Conservation (phyloP, 306 rosid species). For the Vachellia collinsii region DNA sequence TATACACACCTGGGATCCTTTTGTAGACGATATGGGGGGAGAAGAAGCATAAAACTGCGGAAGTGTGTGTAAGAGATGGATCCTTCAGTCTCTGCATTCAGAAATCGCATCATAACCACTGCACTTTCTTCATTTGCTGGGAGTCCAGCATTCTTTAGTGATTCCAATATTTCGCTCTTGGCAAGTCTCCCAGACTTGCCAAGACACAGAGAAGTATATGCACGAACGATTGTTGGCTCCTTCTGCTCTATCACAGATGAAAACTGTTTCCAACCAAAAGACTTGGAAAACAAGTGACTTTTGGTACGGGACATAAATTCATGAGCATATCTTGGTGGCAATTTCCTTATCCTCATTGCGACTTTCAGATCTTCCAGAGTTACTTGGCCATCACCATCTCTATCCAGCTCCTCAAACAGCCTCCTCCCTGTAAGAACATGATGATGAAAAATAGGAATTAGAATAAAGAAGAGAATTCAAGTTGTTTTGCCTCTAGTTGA, state of each 20-base stretch:
- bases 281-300: conserved; percentile 92
- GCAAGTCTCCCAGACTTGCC: conserved; percentile 90
- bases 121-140: conserved; percentile 96
- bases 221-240: conserved; percentile 97
- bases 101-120: conserved; percentile 91
- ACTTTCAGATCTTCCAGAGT: conserved; percentile 88
- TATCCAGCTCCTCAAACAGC: conserved; percentile 95
- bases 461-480: conserved; percentile 6
- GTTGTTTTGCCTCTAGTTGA: conserved; percentile 17
- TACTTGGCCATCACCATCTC: conserved; percentile 97
- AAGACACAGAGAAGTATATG: conserved; percentile 90
- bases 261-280: conserved; percentile 97
- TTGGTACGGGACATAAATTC: conserved; percentile 87
- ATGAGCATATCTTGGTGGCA: conserved; percentile 89
- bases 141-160: conserved; percentile 90
- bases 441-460: conserved; percentile 25
- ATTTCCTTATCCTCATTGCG: conserved; percentile 86
- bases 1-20: conserved; percentile 83
- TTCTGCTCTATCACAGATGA: conserved; percentile 88
- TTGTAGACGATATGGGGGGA: conserved; percentile 90
- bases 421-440: conserved; percentile 69
- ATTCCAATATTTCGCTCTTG: conserved; percentile 86
- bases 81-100: conserved; percentile 82
- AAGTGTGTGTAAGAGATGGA: conserved; percentile 95
- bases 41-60: conserved; percentile 93